Conservation (phyloP, 768 basidiomycete species). For the Suillus weaverae region DNA sequence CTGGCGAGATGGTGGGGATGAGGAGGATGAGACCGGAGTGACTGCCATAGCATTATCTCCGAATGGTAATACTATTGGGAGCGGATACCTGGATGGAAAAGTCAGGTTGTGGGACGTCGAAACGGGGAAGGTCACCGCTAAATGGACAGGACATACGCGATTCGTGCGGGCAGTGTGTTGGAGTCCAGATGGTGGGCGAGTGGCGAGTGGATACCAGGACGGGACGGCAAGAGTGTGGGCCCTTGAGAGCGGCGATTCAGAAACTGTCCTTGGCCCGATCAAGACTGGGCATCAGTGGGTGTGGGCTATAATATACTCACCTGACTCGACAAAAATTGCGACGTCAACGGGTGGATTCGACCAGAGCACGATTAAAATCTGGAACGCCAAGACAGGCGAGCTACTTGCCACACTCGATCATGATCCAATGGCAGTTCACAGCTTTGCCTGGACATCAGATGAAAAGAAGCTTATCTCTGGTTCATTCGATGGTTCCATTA, state of each 20-base stretch:
- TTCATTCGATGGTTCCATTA: not conserved
- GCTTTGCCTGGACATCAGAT: slow-evolving; percentile 3
- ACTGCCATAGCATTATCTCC: not conserved
- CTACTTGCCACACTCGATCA: not conserved
- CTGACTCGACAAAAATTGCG: not conserved
- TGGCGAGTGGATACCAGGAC: not conserved
- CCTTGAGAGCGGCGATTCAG: not conserved
- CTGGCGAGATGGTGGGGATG: not conserved
- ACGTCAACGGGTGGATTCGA: not conserved
- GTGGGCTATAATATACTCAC: not conserved
- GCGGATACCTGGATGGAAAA: not conserved
- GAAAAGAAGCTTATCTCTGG: not conserved
- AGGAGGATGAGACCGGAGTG: not conserved
- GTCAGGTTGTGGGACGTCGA: not conserved
- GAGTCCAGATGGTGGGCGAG: not conserved
- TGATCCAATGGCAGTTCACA: not conserved
- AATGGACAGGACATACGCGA: not conserved
- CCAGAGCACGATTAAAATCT: not conserved
- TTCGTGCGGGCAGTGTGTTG: not conserved
- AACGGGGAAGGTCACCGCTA: not conserved
- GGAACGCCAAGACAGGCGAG: not conserved
- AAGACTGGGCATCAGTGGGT: not conserved
- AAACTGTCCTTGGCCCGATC: not conserved
- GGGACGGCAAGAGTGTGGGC: not conserved
- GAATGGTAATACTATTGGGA: not conserved